Evolutionary conservation across 495 filamentous ascomycete genomes (phyloP).

Genomic region (Penicillium flavigenum): DNA sequence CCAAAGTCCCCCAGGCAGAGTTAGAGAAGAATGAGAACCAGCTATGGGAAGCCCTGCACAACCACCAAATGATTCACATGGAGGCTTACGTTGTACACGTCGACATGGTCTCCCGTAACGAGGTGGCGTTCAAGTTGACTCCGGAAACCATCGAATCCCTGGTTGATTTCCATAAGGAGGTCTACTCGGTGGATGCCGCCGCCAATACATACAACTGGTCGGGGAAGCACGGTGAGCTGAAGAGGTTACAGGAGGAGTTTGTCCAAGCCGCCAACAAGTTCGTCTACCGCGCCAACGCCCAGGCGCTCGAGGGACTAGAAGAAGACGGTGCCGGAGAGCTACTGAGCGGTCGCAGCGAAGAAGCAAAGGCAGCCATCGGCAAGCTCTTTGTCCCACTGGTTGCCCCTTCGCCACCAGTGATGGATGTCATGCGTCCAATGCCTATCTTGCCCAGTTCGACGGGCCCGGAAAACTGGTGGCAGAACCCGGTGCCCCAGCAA

Average conservation of each 20-base stretch:
- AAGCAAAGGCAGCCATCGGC: slow-evolving; percentile 86
- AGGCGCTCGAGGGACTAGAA: slow-evolving; percentile 91
- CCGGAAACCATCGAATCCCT: slow-evolving; percentile 92
- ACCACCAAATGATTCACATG: slow-evolving; percentile 91
- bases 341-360: slow-evolving; percentile 85
- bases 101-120: slow-evolving; percentile 96
- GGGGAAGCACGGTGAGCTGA: slow-evolving; percentile 92
- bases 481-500: slow-evolving; percentile 52
- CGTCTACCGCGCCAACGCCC: slow-evolving; percentile 86
- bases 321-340: slow-evolving; percentile 96
- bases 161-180: slow-evolving; percentile 95
- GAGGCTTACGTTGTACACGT: slow-evolving; percentile 99
- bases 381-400: slow-evolving; percentile 83
- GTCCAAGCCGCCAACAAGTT: slow-evolving; percentile 97
- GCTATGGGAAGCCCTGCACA: slow-evolving; percentile 85
- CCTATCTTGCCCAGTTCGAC: slow-evolving; percentile 87
- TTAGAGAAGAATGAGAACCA: slow-evolving; percentile 83
- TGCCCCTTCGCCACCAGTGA: slow-evolving; percentile 86
- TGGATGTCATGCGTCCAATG: slow-evolving; percentile 84
- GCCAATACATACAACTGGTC: slow-evolving; percentile 93
- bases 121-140: slow-evolving; percentile 98
- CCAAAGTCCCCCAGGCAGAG: slow-evolving; percentile 86
- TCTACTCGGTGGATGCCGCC: slow-evolving; percentile 88
- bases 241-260: slow-evolving; percentile 97
- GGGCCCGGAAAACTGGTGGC: slow-evolving; percentile 77